These are phyloP conservation scores for Globisporangium nagaii DNA, from an alignment of 352 stramenopile species.

Conservation along the genomic window DNA sequence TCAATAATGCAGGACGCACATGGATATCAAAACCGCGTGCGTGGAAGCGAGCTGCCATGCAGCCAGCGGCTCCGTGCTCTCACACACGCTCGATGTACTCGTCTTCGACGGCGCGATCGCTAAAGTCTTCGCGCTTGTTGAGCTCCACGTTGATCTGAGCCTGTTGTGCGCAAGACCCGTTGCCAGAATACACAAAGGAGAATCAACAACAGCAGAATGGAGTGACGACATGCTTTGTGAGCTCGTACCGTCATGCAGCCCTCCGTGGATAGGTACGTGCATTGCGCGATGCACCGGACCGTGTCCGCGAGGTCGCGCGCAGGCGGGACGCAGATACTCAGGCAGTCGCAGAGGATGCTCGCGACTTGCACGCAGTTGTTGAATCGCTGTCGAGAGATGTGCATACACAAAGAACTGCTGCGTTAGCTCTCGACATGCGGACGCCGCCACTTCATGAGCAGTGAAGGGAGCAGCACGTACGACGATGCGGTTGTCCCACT, in stretches of 20 bases:
- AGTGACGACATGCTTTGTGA: too few species aligned
- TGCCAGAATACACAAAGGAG: too few species aligned
- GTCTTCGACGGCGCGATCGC: slow-evolving; percentile 23
- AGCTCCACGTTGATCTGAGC: slow-evolving; percentile 91
- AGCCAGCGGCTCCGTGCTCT: not conserved
- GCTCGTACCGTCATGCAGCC: slow-evolving; percentile 90
- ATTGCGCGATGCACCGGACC: slow-evolving; percentile 86
- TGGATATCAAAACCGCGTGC: too few species aligned
- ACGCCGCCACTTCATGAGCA: not conserved
- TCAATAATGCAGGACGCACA: not conserved
- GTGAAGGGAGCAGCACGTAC: too few species aligned
- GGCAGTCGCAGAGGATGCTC: slow-evolving; percentile 67
- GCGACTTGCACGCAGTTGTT: slow-evolving; percentile 91
- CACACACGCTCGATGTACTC: slow-evolving; percentile 68
- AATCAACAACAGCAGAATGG: too few species aligned
- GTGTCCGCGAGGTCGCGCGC: slow-evolving; percentile 67
- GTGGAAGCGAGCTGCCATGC: not conserved
- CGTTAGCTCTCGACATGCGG: not conserved
- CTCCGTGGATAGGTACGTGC: slow-evolving; percentile 88
- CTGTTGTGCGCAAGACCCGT: too few species aligned
- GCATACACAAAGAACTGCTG: not conserved
- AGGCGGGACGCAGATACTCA: slow-evolving; percentile 72
- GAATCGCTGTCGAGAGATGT: slow-evolving; percentile 53
- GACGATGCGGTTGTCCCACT: slow-evolving; percentile 93
- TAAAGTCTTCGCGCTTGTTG: slow-evolving; percentile 68